phyloP scores from a whole-genome alignment of 129 eudicot genomes.

The Flaveria bidentis region DNA sequence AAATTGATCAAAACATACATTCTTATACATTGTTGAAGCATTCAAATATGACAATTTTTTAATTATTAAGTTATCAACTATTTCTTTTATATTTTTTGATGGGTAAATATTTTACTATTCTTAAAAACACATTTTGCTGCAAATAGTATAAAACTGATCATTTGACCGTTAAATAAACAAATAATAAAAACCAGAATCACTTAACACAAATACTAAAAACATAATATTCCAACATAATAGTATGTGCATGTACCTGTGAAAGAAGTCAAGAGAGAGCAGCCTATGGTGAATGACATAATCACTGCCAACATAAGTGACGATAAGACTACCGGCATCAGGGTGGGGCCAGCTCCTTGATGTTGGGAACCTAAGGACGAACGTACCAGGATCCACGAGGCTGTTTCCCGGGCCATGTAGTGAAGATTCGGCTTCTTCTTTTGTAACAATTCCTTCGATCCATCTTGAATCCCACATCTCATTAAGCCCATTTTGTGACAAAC shows the following conservation, averaged over 20 bases:
- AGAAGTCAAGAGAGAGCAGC: conserved; percentile 64
- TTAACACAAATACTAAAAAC: too few relatives aligned
- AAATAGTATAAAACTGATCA: too few relatives aligned
- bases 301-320: conserved; percentile 75
- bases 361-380: conserved; percentile 85
- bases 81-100: too few relatives aligned
- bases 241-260: conserved; percentile 48
- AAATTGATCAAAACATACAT: too few relatives aligned
- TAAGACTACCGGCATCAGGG: conserved; percentile 92
- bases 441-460: conserved; percentile 88
- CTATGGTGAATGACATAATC: conserved; percentile 77
- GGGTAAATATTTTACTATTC: too few relatives aligned
- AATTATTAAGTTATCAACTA: too few relatives aligned
- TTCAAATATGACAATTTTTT: too few relatives aligned
- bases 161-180: too few relatives aligned
- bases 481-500: conserved; percentile 61
- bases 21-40: too few relatives aligned
- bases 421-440: conserved; percentile 94
- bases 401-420: conserved; percentile 64
- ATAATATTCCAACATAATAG: too few relatives aligned
- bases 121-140: too few relatives aligned
- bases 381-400: conserved; percentile 74
- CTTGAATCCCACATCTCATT: conserved; percentile 70
- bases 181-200: too few relatives aligned
- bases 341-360: conserved; percentile 99